A percentile compares a stretch with the other conserved stretches of the same genome.
These are phyloP conservation scores for Jatropha podagrica DNA, from an alignment of 441 rosid genomes.

Conservation along the genomic window DNA sequence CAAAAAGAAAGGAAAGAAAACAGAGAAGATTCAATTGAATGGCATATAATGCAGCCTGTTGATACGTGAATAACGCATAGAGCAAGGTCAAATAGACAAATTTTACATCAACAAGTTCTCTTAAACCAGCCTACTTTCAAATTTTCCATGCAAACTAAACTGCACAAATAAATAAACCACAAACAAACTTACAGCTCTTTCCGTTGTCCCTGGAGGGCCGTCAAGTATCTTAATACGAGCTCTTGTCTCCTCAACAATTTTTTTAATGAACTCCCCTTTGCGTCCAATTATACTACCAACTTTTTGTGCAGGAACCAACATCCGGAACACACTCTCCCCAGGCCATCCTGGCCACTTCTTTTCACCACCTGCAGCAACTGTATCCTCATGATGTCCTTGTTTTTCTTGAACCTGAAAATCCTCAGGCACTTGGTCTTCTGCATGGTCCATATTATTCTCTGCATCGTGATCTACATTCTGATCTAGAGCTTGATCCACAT, in stretches of 20 bases:
- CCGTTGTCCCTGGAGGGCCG: constrained; percentile 98
- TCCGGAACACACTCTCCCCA: constrained; percentile 96
- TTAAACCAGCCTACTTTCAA: not conserved
- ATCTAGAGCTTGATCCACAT: constrained; percentile 33
- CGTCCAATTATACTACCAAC: constrained; percentile 99
- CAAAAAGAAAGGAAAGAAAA: not conserved
- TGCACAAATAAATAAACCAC: constrained; percentile 19
- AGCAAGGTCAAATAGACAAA: constrained; percentile 11
- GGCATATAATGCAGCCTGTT: not conserved
- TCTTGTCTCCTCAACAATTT: constrained; percentile 96
- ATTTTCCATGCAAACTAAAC: constrained; percentile 3
- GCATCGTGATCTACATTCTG: constrained; percentile 31
- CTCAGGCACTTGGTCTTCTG: constrained; percentile 39
- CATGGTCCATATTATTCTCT: constrained; percentile 31
- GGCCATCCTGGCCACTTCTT: constrained; percentile 99
- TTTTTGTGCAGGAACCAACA: constrained; percentile 98
- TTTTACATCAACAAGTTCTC: constrained; percentile 2
- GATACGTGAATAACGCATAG: not conserved
- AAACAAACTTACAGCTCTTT: constrained; percentile 88
- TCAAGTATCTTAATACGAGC: constrained; percentile 97
- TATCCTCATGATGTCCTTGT: constrained; percentile 42
- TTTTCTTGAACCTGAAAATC: constrained; percentile 37
- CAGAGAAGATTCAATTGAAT: not conserved
- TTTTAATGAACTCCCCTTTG: constrained; percentile 95
- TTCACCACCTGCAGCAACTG: constrained; percentile 54